Conservation (phyloP, 2,329 filamentous ascomycete genomes). For the Pseudogymnoascus sp. region DNA sequence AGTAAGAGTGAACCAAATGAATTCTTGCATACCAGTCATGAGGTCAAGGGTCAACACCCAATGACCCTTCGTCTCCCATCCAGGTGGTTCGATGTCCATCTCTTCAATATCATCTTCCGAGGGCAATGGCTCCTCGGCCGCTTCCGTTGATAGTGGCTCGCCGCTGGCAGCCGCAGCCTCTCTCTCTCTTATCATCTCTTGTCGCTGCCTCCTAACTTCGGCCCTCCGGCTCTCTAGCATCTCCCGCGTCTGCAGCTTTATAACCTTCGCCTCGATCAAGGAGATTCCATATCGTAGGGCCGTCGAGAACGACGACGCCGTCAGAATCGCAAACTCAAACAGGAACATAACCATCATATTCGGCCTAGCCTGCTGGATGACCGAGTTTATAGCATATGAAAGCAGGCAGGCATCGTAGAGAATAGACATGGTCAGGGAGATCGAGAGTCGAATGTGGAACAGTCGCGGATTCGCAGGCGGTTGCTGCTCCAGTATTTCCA, state of each 20-base stretch:
- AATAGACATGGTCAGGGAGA: conserved; percentile 73
- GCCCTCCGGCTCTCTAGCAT: conserved; percentile 62
- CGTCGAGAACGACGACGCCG: conserved; percentile 74
- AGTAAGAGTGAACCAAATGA: neutral
- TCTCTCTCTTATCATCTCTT: conserved; percentile 39
- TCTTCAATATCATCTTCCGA: conserved; percentile 76
- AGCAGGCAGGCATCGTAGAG: conserved; percentile 76
- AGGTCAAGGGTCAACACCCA: conserved; percentile 88
- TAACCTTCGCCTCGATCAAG: conserved; percentile 69
- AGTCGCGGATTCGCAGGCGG: conserved; percentile 80
- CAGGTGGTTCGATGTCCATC: conserved; percentile 89
- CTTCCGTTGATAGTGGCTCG: conserved; percentile 34
- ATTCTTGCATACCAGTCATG: conserved; percentile 55
- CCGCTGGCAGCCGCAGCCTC: conserved; percentile 38
- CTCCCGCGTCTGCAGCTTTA: conserved; percentile 64
- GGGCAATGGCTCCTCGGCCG: conserved; percentile 39
- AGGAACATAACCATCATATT: conserved; percentile 99
- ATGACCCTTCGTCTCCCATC: conserved; percentile 93
- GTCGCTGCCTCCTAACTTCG: conserved; percentile 57
- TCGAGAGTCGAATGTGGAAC: conserved; percentile 76
- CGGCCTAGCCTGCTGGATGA: conserved; percentile 80
- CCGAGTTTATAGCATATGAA: conserved; percentile 71
- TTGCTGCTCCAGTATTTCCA: conserved; percentile 92
- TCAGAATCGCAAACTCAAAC: conserved; percentile 89
- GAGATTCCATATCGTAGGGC: conserved; percentile 71